Base-by-base conservation (phyloP, 2,329 filamentous ascomycete species). In the Fonsecaea monophora region DNA sequence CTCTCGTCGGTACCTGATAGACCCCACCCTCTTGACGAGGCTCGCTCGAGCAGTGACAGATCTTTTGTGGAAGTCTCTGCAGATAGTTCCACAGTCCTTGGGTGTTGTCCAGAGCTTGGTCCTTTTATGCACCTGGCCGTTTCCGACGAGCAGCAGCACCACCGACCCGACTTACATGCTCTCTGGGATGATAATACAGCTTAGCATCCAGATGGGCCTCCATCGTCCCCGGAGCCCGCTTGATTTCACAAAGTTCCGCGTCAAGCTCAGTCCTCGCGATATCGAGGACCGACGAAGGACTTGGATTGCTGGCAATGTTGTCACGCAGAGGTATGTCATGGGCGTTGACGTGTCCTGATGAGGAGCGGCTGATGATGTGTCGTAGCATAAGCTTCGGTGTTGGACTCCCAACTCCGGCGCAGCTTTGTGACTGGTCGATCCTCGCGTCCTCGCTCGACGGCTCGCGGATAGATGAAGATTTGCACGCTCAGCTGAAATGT, bases 261-360 rank as follows among this genome's bases (percentile, higher is more conserved):
- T 82, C 18, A 78, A 87, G 57, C 76, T 89, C 25, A 82, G 83
- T 40, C 84, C 87, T 60, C 86, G 87, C 70, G 87, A 89, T 67
- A 81, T 89, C 68, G 82, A 82, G 53, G 88, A 90, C 73, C 84
- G 88, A 53, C 81, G 89, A 45, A 82, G 85, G 68, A 90, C 87
- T 1, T 90, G 88, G 88, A 86, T 86, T 1, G 83, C 87, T 37
- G 88, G 87, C 77, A 90, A 90, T 72, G 85, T 89, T 69, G 87
- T 89, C 60, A 86, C 87, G 12, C 87, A 90, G 12, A 60, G 57
- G 57, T 60, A 60, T 45, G 18, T 18, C 12, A 2, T 30, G 37
- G 10, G 13, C 13, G 15, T 37, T 30, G 25, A 35, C 4, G 38
- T 12, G 21, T 18, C 9, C 25, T 13, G 13, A 34, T 4, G 25